A percentile compares a stretch with the other conserved stretches of the same genome.
Conservation (phyloP, 2,329 filamentous ascomycete genomes). For the Samsoniella hepiali region DNA sequence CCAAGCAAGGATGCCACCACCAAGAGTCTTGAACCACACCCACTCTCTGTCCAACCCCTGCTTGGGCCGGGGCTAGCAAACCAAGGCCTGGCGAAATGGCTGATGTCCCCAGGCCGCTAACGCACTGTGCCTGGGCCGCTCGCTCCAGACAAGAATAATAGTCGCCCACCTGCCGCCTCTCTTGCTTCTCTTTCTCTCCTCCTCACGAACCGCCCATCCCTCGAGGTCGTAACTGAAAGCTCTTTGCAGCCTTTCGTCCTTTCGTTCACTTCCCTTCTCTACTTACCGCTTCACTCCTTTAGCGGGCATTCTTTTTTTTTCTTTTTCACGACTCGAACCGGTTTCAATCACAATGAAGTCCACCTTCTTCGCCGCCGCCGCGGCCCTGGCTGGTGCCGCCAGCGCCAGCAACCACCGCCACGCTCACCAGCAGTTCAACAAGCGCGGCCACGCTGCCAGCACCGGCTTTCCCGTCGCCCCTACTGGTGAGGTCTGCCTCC, state of each 20-base stretch:
- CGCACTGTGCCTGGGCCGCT: slow-evolving; percentile 20
- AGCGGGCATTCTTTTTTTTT: slow-evolving; percentile 71
- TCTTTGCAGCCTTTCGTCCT: slow-evolving; percentile 49
- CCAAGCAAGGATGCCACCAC: slow-evolving; percentile 13
- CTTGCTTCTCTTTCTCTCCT: slow-evolving; percentile 36
- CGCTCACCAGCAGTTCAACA: slow-evolving; percentile 57
- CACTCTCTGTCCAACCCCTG: slow-evolving; percentile 8
- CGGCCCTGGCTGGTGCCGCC: slow-evolving; percentile 55
- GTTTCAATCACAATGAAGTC: slow-evolving; percentile 67
- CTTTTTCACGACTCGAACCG: slow-evolving; percentile 27
- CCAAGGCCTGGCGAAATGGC: background rate
- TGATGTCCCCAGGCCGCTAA: background rate
- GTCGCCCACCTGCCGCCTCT: slow-evolving; percentile 41
- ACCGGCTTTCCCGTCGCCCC: slow-evolving; percentile 8
- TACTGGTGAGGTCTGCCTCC: slow-evolving; percentile 47
- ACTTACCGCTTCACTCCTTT: slow-evolving; percentile 79
- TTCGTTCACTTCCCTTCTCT: slow-evolving; percentile 42
- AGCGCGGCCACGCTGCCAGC: slow-evolving; percentile 41
- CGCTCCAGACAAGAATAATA: slow-evolving; percentile 30
- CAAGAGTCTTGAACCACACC: slow-evolving; percentile 13
- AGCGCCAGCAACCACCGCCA: slow-evolving; percentile 60
- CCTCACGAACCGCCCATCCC: slow-evolving; percentile 43
- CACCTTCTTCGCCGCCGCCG: slow-evolving; percentile 62
- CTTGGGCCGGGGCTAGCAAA: slow-evolving; percentile 1
- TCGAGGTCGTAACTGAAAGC: slow-evolving; percentile 51